These are phyloP conservation scores for Phialophora macrospora DNA, from an alignment of 2,329 filamentous ascomycete species.

Conservation along the genomic window DNA sequence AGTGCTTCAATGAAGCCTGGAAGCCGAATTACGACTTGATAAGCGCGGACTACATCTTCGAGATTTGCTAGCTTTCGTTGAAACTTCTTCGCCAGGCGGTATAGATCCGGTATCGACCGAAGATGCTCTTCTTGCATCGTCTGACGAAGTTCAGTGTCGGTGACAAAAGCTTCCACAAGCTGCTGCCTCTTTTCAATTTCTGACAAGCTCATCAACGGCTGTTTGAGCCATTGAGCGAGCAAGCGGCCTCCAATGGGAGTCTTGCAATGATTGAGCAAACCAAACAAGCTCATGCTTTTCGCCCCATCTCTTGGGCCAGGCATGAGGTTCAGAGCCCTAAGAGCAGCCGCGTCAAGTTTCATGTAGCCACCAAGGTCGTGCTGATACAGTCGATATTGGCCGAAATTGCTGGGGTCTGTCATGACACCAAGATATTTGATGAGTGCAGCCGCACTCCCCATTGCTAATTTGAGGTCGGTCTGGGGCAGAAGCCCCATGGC, in stretches of 20 bases:
- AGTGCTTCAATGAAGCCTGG: slow-evolving; percentile 88
- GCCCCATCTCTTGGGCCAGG: slow-evolving; percentile 89
- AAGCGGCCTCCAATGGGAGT: slow-evolving; percentile 89
- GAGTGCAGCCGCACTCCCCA: slow-evolving; percentile 89
- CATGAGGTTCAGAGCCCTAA: slow-evolving; percentile 96
- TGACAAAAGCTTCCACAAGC: slow-evolving; percentile 91
- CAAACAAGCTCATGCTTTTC: slow-evolving; percentile 97
- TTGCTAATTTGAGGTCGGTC: slow-evolving; percentile 90
- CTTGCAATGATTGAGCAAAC: slow-evolving; percentile 95
- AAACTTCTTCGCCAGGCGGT: slow-evolving; percentile 90
- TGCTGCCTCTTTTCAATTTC: slow-evolving; percentile 93
- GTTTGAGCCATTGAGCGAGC: slow-evolving; percentile 95
- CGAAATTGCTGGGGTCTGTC: slow-evolving; percentile 91
- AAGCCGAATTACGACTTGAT: slow-evolving; percentile 90
- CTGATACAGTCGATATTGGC: slow-evolving; percentile 95
- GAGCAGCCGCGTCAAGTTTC: slow-evolving; percentile 93
- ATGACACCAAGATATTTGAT: slow-evolving; percentile 94
- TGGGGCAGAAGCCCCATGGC: slow-evolving; percentile 78
- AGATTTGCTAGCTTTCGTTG: slow-evolving; percentile 88
- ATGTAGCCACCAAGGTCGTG: slow-evolving; percentile 97
- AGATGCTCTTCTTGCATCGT: slow-evolving; percentile 97
- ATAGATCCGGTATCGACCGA: slow-evolving; percentile 89
- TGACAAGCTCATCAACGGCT: slow-evolving; percentile 86
- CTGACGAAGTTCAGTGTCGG: slow-evolving; percentile 89
- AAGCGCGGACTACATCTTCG: slow-evolving; percentile 93